phyloP scores from a whole-genome alignment of 495 filamentous ascomycete species.

The Aspergillus affinis region DNA sequence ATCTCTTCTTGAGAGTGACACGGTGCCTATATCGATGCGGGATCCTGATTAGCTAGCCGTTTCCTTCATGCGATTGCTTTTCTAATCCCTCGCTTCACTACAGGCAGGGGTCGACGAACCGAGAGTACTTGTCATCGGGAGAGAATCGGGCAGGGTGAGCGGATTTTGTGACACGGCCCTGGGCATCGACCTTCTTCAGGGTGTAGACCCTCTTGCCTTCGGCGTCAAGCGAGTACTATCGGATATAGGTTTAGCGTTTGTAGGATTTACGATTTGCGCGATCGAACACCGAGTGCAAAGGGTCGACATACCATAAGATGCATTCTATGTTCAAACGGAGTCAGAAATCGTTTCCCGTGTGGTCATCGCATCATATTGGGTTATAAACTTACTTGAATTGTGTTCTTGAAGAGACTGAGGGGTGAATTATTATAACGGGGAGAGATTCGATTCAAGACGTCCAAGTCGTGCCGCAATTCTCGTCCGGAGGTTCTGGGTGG shows the following conservation, averaged over 20 bases:
- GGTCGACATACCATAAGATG: constrained; percentile 46
- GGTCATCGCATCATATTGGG: not conserved
- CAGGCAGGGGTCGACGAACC: constrained; percentile 41
- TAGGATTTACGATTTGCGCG: not conserved
- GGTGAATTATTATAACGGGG: not conserved
- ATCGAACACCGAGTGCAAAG: constrained; percentile 22
- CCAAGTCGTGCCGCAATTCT: constrained; percentile 20
- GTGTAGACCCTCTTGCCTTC: constrained; percentile 86
- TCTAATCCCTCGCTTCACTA: not conserved
- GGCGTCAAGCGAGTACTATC: constrained; percentile 71
- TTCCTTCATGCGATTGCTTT: not conserved
- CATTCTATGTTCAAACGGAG: constrained; percentile 33
- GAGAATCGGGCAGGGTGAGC: constrained; percentile 97
- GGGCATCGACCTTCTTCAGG: constrained; percentile 47
- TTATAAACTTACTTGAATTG: constrained; percentile 32
- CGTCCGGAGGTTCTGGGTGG: not conserved
- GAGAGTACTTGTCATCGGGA: constrained; percentile 96
- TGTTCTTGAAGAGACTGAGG: not conserved
- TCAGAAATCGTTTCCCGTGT: constrained; percentile 16
- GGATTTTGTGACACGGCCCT: constrained; percentile 83
- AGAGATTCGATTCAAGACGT: constrained; percentile 1
- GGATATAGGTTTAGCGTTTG: constrained; percentile 6
- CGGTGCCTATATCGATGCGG: constrained; percentile 60
- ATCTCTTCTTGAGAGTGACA: constrained; percentile 89
- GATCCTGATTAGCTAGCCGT: not conserved